Evolutionary conservation across 148 eudicot species (phyloP), one percentile per base, ranked within the genome.

Genomic region (Rheum nobile): DNA sequence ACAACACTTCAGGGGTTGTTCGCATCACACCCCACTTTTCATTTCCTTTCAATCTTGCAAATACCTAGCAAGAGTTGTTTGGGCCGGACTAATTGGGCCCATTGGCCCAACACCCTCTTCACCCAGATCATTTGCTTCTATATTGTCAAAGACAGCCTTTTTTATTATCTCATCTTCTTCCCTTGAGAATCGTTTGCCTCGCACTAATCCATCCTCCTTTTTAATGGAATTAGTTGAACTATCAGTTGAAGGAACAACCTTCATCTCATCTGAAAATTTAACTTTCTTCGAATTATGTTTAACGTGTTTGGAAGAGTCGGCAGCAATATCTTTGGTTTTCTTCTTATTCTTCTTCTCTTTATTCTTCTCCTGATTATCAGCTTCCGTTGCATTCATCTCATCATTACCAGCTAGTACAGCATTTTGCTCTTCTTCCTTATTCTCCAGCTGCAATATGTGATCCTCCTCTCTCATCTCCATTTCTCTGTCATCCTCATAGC

Each of bases 91-190:
- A n/a, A n/a, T n/a, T n/a, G n/a, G n/a, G n/a, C n/a, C n/a, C n/a
- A n/a, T n/a, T n/a, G n/a, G n/a, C n/a, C n/a, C 57, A 13, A 84
- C n/a, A 69, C 87, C 84, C 38, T 76, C 74, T 77, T 81, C 81
- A 47, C 87, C 87, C 34, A 84, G 73, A 0, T 35, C 26, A 72
- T 75, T 75, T 39, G 31, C 73, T 34, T 81, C 82, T 29, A 84
- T 50, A 70, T 77, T 81, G 22, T 81, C 70, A n/a, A n/a, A n/a
- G n/a, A n/a, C n/a, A n/a, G n/a, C n/a, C n/a, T n/a, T n/a, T n/a
- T n/a, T n/a, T n/a, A n/a, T n/a, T n/a, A n/a, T n/a, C n/a, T n/a
- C n/a, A n/a, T n/a, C n/a, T n/a, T n/a, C n/a, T n/a, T n/a, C n/a
- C n/a, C n/a, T n/a, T n/a, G n/a, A n/a, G n/a, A n/a, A n/a, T n/a